phyloP scores from a whole-genome alignment of 495 filamentous ascomycete genomes.

The Aspergillus bertholletiae region DNA sequence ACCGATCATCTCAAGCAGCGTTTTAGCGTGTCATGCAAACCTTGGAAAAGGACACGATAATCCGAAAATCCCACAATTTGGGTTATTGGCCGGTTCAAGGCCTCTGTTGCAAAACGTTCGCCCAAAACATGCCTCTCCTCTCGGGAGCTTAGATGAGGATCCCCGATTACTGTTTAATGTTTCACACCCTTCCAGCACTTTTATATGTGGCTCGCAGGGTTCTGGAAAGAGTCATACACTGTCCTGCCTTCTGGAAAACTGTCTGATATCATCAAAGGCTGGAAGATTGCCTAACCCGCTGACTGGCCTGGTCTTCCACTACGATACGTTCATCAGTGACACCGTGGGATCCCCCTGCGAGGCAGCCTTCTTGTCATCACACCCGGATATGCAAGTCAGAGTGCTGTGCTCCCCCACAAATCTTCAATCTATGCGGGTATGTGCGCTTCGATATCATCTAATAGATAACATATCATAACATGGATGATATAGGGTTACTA shows the following conservation, averaged over 20 bases:
- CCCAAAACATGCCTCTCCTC: conserved; percentile 17
- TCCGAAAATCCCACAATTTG: conserved; percentile 5
- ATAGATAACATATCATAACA: too few species aligned
- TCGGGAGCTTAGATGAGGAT: conserved; percentile 28
- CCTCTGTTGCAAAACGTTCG: background rate
- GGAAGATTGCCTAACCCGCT: conserved; percentile 47
- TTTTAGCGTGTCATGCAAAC: too few species aligned
- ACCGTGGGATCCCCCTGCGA: conserved; percentile 59
- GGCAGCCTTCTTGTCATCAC: conserved; percentile 60
- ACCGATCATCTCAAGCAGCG: too few species aligned
- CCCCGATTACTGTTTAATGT: conserved; percentile 63
- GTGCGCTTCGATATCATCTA: background rate
- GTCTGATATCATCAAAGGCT: conserved; percentile 41
- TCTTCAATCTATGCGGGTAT: conserved; percentile 42
- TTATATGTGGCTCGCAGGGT: conserved; percentile 76
- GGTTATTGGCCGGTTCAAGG: conserved; percentile 9
- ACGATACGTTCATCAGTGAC: conserved; percentile 57
- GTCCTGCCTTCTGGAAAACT: conserved; percentile 67
- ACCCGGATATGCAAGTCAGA: conserved; percentile 50
- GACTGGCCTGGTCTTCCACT: conserved; percentile 67
- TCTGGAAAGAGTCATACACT: conserved; percentile 74
- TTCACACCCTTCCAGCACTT: conserved; percentile 61
- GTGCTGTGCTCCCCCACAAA: conserved; percentile 66
- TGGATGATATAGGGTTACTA: conserved; percentile 13
- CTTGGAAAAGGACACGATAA: background rate